These are phyloP conservation scores for Trichosporon asahii DNA, from an alignment of 1,284 basidiomycete genomes.

Conservation along the genomic window DNA sequence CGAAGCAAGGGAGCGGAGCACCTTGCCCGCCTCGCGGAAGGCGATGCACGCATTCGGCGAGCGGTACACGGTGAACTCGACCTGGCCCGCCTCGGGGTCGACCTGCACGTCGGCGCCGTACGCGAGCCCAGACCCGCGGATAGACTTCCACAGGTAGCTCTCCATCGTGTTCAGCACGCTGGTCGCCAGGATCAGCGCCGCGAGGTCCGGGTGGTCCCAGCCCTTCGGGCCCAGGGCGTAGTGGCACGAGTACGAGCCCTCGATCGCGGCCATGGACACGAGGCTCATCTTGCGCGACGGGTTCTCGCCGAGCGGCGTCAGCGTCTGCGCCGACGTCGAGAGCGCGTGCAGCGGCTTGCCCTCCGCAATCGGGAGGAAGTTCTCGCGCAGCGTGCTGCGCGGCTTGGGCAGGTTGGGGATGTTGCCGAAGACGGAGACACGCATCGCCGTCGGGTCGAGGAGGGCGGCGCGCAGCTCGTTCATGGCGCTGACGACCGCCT, in stretches of 20 bases:
- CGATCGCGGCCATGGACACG: constrained; percentile 86
- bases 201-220: constrained; percentile 77
- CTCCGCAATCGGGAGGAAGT: constrained; percentile 62
- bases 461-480: constrained; percentile 67
- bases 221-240: constrained; percentile 72
- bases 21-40: constrained; percentile 72
- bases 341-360: constrained; percentile 63
- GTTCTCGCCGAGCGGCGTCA: constrained; percentile 70
- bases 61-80: constrained; percentile 77
- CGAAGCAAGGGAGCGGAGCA: constrained; percentile 71
- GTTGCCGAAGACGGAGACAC: constrained; percentile 85
- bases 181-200: constrained; percentile 77
- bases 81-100: constrained; percentile 76
- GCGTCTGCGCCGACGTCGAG: constrained; percentile 64
- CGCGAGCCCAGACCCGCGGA: constrained; percentile 87
- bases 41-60: constrained; percentile 85
- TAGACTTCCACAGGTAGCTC: constrained; percentile 87
- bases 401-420: constrained; percentile 70
- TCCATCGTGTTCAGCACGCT: constrained; percentile 92
- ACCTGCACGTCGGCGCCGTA: constrained; percentile 81
- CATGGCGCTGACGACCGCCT: constrained; percentile 67
- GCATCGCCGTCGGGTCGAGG: constrained; percentile 71
- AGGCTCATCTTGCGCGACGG: constrained; percentile 75
- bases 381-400: constrained; percentile 64
- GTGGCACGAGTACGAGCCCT: constrained; percentile 83